Conservation (phyloP, 176 grass and related monocot genomes). For the Aegilops sharonensis region DNA sequence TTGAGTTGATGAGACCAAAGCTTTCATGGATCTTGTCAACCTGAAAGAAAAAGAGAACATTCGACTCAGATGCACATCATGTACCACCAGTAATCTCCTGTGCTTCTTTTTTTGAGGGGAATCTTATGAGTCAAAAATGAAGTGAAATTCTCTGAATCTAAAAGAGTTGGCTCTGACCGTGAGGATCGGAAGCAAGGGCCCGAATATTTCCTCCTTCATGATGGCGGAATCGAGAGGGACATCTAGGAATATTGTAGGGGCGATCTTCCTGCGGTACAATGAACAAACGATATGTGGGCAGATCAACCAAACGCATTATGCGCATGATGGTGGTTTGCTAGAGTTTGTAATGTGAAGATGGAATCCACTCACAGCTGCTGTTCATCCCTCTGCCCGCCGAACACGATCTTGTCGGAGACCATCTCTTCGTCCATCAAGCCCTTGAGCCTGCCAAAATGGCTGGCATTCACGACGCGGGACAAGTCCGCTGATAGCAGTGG, state of each 20-base stretch:
- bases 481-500: conserved; percentile 53
- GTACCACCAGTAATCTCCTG: neutral
- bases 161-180: conserved; percentile 39
- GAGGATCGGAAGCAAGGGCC: conserved; percentile 73
- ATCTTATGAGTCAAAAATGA: neutral
- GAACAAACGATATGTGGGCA: neutral
- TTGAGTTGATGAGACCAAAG: conserved; percentile 66
- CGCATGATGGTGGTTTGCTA: neutral
- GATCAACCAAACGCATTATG: neutral
- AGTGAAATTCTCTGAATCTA: neutral
- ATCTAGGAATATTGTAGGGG: conserved; percentile 66
- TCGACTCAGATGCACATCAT: neutral
- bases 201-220: conserved; percentile 88
- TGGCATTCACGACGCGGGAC: conserved; percentile 62
- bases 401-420: conserved; percentile 57
- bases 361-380: conserved; percentile 48
- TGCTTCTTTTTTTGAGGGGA: neutral
- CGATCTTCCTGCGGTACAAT: conserved; percentile 49
- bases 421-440: conserved; percentile 58
- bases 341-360: neutral
- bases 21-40: conserved; percentile 76
- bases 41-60: conserved; percentile 4
- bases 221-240: conserved; percentile 55
- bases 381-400: conserved; percentile 62
- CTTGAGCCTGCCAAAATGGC: conserved; percentile 58